phyloP scores from a whole-genome alignment of 805 yeast genomes.

The Tetrapisispora phaffii region DNA sequence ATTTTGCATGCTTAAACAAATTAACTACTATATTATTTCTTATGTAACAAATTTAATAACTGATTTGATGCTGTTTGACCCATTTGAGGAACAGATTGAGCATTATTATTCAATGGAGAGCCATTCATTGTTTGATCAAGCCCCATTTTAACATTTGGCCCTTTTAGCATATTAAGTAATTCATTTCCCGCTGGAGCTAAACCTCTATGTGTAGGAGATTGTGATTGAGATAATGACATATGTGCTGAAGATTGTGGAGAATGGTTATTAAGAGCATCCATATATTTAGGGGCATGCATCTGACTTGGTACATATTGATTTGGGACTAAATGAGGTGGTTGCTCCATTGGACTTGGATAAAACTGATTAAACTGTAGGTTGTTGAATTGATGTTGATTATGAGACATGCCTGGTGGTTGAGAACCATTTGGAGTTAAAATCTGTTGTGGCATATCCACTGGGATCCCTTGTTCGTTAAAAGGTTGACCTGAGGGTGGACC shows the following conservation, averaged over 20 bases:
- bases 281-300: background rate
- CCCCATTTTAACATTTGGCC: background rate
- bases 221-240: background rate
- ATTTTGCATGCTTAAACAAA: background rate
- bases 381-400: background rate
- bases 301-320: background rate
- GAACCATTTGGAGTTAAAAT: background rate
- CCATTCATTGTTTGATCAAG: background rate
- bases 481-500: background rate
- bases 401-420: background rate
- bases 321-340: background rate
- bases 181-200: constrained; percentile 2
- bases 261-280: background rate
- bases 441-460: background rate
- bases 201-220: background rate
- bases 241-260: background rate
- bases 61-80: constrained; percentile 15
- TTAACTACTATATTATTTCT: constrained; percentile 2
- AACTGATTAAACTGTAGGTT: background rate
- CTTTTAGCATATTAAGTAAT: constrained; percentile 8
- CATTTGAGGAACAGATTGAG: background rate
- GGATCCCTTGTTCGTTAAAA: background rate
- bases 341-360: background rate
- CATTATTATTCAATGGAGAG: background rate
- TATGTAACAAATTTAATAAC: constrained; percentile 19